A percentile compares a stretch with the other conserved stretches of the same genome.
Evolutionary conservation across 1,284 basidiomycete genomes (phyloP).

Genomic region (Tylopilus sp.): DNA sequence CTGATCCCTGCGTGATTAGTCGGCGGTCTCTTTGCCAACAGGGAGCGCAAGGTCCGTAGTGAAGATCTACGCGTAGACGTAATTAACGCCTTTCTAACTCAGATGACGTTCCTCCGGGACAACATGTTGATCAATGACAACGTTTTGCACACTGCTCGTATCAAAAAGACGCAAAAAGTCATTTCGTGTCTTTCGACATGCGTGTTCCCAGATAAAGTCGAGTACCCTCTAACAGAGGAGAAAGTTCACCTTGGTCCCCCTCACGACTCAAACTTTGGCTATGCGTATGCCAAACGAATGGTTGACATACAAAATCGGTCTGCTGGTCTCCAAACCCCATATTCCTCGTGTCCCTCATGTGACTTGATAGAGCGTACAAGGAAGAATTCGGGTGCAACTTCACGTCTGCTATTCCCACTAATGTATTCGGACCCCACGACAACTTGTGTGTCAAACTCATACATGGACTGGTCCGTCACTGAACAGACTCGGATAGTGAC

Average conservation of each 20-base stretch:
- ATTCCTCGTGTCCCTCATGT: not conserved
- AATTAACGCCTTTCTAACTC: not conserved
- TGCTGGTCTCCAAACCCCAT: slow-evolving; percentile 24
- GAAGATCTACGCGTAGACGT: not conserved
- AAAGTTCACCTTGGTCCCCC: slow-evolving; percentile 87
- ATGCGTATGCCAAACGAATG: slow-evolving; percentile 89
- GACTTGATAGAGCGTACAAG: slow-evolving; percentile 70
- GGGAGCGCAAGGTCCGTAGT: slow-evolving; percentile 72
- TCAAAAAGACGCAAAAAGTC: slow-evolving; percentile 62
- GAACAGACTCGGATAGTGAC: slow-evolving; percentile 48
- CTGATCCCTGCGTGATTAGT: slow-evolving; percentile 45
- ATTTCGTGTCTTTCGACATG: slow-evolving; percentile 87
- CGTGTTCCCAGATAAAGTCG: slow-evolving; percentile 83
- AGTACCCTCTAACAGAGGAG: slow-evolving; percentile 85
- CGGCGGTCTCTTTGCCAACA: slow-evolving; percentile 88
- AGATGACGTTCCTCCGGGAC: slow-evolving; percentile 85
- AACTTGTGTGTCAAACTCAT: slow-evolving; percentile 54
- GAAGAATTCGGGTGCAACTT: slow-evolving; percentile 89
- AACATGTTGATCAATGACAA: slow-evolving; percentile 92
- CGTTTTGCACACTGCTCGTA: slow-evolving; percentile 71
- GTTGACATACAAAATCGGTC: slow-evolving; percentile 91
- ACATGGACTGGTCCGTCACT: slow-evolving; percentile 1
- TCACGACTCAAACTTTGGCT: slow-evolving; percentile 88
- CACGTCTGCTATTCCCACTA: slow-evolving; percentile 90
- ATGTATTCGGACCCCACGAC: slow-evolving; percentile 83